phyloP scores from a whole-genome alignment of 2,329 filamentous ascomycete genomes.

The Ilyonectria mors-panacis region DNA sequence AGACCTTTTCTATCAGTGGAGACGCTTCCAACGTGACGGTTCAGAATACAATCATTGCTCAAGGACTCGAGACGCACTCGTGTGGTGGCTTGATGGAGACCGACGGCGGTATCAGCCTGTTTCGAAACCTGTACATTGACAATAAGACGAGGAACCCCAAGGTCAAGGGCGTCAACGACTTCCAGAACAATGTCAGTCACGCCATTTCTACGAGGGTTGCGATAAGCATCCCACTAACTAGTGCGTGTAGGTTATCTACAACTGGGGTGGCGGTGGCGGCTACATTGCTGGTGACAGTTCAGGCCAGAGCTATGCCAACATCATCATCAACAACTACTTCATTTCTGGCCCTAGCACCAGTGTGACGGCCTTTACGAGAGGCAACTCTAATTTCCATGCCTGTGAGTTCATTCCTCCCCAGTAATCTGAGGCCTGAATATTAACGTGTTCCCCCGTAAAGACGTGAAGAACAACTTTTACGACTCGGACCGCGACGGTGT shows the following conservation, averaged over 20 bases:
- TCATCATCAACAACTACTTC: conserved; percentile 72
- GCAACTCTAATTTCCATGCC: conserved; percentile 68
- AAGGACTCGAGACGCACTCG: conserved; percentile 68
- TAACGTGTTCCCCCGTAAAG: conserved; percentile 31
- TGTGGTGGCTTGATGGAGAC: conserved; percentile 68
- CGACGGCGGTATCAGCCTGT: conserved; percentile 64
- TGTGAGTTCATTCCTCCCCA: conserved; percentile 48
- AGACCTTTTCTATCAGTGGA: conserved; percentile 68
- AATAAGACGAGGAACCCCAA: conserved; percentile 72
- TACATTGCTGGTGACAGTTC: conserved; percentile 68
- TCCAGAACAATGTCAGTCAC: conserved; percentile 57
- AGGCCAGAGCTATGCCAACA: conserved; percentile 64
- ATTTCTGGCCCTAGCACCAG: conserved; percentile 67
- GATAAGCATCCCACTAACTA: conserved; percentile 20
- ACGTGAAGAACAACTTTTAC: conserved; percentile 67
- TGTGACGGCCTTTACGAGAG: conserved; percentile 66
- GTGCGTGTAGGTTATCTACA: conserved; percentile 62
- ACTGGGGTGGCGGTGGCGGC: conserved; percentile 68
- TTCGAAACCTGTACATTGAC: conserved; percentile 70
- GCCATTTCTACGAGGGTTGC: accelerated
- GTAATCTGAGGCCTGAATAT: neutral
- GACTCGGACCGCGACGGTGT: conserved; percentile 65
- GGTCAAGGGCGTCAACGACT: conserved; percentile 70
- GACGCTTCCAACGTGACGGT: conserved; percentile 64
- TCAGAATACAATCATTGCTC: conserved; percentile 67